A percentile compares a stretch with the other conserved stretches of the same genome.
Conservation (phyloP, 78 protist genomes). For the Dictyostelium purpureum region DNA sequence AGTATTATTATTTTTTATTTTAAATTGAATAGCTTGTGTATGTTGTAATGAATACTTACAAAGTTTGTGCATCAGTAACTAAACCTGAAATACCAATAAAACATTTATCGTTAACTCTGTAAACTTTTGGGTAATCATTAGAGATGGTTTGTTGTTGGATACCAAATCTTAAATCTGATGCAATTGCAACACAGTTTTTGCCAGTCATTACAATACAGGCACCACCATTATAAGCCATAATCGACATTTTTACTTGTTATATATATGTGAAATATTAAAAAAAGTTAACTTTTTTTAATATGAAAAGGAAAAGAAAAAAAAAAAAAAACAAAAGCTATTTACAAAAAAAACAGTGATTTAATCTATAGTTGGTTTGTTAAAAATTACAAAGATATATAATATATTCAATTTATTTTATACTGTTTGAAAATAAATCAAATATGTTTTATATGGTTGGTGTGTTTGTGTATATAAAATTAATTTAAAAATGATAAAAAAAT, state of each 20-base stretch:
- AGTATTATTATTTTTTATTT: neutral
- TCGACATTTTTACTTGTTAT: conserved; percentile 76
- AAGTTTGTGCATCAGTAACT: conserved; percentile 94
- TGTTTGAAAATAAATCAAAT: too few relatives aligned
- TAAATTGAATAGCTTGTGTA: neutral
- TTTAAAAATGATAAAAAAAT: too few relatives aligned
- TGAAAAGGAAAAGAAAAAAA: too few relatives aligned
- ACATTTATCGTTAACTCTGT: conserved; percentile 82
- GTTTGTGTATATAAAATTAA: too few relatives aligned
- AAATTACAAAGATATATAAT: too few relatives aligned
- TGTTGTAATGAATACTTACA: conserved; percentile 49
- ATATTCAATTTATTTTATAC: too few relatives aligned
- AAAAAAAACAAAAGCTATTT: too few relatives aligned
- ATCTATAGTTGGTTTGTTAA: too few relatives aligned
- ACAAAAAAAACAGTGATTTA: too few relatives aligned
- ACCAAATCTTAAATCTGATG: conserved; percentile 95
- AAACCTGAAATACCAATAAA: conserved; percentile 95
- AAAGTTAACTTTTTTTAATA: too few relatives aligned
- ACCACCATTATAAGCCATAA: conserved; percentile 97
- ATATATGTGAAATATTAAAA: conserved; percentile 4
- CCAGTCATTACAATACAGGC: conserved; percentile 95
- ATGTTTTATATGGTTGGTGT: too few relatives aligned
- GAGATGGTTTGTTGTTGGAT: conserved; percentile 89
- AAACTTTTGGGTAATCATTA: conserved; percentile 84
- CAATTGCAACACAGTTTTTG: conserved; percentile 97